A percentile compares a stretch with the other conserved stretches of the same genome.
Conservation (phyloP, 805 yeast species). For the Starmerella stigmatis region DNA sequence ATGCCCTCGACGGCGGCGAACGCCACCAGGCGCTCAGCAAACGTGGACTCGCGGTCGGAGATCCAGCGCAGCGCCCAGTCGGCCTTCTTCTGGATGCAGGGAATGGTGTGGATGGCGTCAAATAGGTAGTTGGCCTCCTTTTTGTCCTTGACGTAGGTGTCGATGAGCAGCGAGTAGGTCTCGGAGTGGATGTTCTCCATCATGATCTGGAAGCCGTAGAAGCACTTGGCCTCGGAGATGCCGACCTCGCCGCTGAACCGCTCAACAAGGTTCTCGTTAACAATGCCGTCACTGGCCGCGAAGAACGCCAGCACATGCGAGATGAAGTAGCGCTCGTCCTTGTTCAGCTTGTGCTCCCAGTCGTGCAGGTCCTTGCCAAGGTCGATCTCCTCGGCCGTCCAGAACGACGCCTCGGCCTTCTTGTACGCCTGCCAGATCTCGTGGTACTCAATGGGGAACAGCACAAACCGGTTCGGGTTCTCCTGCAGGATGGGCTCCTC, state of each 20-base stretch:
- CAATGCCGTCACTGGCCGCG: slow-evolving; percentile 98
- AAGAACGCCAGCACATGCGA: slow-evolving; percentile 93
- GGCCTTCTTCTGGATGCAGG: slow-evolving; percentile 93
- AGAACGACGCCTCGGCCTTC: slow-evolving; percentile 98
- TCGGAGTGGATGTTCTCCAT: slow-evolving; percentile 98
- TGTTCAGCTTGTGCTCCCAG: slow-evolving; percentile 83
- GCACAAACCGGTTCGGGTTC: slow-evolving; percentile 79
- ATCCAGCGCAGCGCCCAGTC: slow-evolving; percentile 99
- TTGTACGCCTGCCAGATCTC: slow-evolving; percentile 98
- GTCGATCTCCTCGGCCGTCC: slow-evolving; percentile 99
- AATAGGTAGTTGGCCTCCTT: slow-evolving; percentile 81
- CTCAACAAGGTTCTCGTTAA: slow-evolving; percentile 93
- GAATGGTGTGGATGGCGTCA: slow-evolving; percentile 93
- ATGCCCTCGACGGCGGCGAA: slow-evolving; percentile 99
- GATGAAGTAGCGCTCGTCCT: slow-evolving; percentile 84
- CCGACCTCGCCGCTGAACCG: slow-evolving; percentile 96
- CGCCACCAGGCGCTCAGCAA: slow-evolving; percentile 93
- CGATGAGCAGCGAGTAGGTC: slow-evolving; percentile 89
- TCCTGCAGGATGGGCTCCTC: slow-evolving; percentile 82
- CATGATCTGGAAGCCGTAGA: slow-evolving; percentile 99
- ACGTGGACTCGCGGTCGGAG: slow-evolving; percentile 72
- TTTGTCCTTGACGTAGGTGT: slow-evolving; percentile 92
- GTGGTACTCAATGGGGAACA: slow-evolving; percentile 92
- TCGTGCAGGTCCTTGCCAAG: slow-evolving; percentile 81
- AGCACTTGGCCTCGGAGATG: slow-evolving; percentile 94